Evolutionary conservation across 2,329 filamentous ascomycete species (phyloP).

Genomic region (Aspergillus pseudoviridinutans): DNA sequence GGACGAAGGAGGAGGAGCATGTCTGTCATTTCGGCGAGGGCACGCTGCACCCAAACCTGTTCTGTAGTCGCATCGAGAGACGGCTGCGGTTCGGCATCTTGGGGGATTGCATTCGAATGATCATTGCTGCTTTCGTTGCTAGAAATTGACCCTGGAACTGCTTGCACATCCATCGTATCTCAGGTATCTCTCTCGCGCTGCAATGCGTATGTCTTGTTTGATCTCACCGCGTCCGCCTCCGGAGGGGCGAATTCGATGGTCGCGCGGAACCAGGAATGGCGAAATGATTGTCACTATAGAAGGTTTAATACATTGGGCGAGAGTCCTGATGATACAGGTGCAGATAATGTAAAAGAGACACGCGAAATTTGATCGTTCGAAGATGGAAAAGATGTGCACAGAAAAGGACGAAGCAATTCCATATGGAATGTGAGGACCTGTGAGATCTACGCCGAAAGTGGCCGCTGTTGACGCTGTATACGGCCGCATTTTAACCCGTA

Average conservation of each 20-base stretch:
- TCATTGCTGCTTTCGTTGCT: constrained; percentile 5
- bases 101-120: not conserved
- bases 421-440: not conserved
- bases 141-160: constrained; percentile 8
- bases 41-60: constrained; percentile 78
- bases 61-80: constrained; percentile 59
- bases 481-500: too few relatives aligned
- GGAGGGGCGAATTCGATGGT: not conserved
- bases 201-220: not conserved
- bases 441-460: too few relatives aligned
- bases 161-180: constrained; percentile 10
- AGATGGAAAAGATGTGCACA: not conserved
- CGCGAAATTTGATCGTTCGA: not conserved
- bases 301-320: not conserved
- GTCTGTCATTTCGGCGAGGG: constrained; percentile 86
- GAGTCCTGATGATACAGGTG: not conserved
- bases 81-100: constrained; percentile 7
- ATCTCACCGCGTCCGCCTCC: not conserved
- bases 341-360: not conserved
- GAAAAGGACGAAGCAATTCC: not conserved
- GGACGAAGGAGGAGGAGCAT: constrained; percentile 82
- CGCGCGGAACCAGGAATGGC: not conserved
- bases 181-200: constrained; percentile 8
- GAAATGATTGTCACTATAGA: not conserved
- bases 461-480: not conserved